Base-by-base conservation (phyloP, 2,329 filamentous ascomycete species). In the Nigrospora osmanthi region DNA sequence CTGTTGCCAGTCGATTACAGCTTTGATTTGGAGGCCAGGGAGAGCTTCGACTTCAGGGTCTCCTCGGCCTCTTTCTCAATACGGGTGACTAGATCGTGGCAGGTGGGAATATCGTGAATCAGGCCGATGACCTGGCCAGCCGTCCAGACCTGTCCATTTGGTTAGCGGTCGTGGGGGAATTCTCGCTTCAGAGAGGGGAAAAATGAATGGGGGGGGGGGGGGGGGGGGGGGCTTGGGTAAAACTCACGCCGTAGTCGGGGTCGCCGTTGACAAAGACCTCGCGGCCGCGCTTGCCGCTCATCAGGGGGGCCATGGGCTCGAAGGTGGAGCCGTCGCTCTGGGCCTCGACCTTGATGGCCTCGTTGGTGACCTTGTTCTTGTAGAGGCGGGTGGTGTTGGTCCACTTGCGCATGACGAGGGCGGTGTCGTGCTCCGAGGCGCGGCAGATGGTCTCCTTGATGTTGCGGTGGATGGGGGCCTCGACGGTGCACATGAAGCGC, bases 251-350 rank as follows among this genome's bases (percentile, higher is more conserved):
- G 62, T 80, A 88, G 58, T 98, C 86, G 43, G 87, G 79, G 61
- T 98, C 93, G 15, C 93, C 93, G 49, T 90, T 95, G 52, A 90
- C 61, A 66, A 96, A 97, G 6, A 97, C 93, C 71, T 96, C 78
- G 49, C 87, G 78, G 31, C 93, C 93, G 52, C 93, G 76, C 78
- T 95, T 87, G 6, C 93, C 93, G 61, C 87, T 95, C 31, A 98
- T 88, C 56, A 80, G 85, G 30, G 86, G 85, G 17, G 87, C 89
- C 35, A 98, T 80, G 67, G 96, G 89, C 49, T 84, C 76, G 55
- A 98, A 98, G 56, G 96, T 87, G 51, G 89, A 91, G 3, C 83
- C 87, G 49, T 73, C 78, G 67, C 87, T 93, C 69, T 87, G 85
- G 56, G 72, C 75, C 74, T 98, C 93, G 47, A 96, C 76, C 72